Conservation (phyloP, 345 rosid genomes). For the Brassica juncea region DNA sequence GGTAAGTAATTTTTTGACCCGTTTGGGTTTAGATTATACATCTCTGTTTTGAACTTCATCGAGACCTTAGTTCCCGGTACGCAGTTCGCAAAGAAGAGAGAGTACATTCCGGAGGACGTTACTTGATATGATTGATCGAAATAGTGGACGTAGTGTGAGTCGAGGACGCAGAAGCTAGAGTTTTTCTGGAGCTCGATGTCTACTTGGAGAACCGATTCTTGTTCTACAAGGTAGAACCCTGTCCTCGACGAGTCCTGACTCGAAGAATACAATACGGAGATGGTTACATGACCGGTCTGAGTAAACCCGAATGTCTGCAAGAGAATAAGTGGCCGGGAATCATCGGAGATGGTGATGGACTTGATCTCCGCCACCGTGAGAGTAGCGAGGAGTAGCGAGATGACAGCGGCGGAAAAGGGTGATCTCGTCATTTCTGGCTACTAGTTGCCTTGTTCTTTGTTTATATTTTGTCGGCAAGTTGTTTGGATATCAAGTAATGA, state of each 20-base stretch:
- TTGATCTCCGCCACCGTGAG: constrained; percentile 57
- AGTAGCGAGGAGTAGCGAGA: constrained; percentile 32
- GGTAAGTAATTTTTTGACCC: constrained; percentile 56
- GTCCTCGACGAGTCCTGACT: constrained; percentile 51
- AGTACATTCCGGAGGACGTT: constrained; percentile 49
- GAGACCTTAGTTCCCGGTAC: constrained; percentile 55
- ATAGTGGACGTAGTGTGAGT: constrained; percentile 49
- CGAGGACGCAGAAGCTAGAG: constrained; percentile 68
- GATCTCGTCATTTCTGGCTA: neutral
- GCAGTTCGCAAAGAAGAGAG: neutral
- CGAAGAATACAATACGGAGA: constrained; percentile 46
- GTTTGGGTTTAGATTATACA: constrained; percentile 58
- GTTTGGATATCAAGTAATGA: neutral
- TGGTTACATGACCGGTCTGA: constrained; percentile 55
- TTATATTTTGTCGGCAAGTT: neutral
- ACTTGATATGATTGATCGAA: constrained; percentile 46
- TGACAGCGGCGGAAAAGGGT: constrained; percentile 22
- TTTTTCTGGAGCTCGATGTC: constrained; percentile 61
- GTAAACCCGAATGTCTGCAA: constrained; percentile 80
- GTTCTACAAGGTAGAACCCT: constrained; percentile 76
- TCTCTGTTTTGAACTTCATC: constrained; percentile 66
- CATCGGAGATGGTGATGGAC: constrained; percentile 50
- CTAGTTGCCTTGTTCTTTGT: neutral
- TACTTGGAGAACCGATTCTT: constrained; percentile 64
- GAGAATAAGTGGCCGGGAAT: constrained; percentile 71